A percentile compares a stretch with the other conserved stretches of the same genome.
phyloP scores from a whole-genome alignment of 805 yeast species.

The Pichia manshurica region DNA sequence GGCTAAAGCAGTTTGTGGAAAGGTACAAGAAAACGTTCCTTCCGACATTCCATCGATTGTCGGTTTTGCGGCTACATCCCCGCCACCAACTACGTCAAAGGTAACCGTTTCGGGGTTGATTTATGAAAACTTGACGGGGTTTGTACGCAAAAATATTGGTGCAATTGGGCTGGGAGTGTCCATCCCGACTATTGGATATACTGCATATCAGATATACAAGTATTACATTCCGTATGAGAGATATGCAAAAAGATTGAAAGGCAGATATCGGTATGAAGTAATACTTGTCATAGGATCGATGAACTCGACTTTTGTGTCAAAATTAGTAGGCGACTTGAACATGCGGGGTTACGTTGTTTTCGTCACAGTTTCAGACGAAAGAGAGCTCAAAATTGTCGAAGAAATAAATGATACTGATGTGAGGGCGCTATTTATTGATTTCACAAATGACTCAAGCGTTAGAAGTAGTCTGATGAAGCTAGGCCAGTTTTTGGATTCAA shows the following conservation, averaged over 20 bases:
- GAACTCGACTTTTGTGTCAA: conserved; percentile 62
- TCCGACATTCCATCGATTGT: neutral
- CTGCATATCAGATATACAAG: conserved; percentile 8
- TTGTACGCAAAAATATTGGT: conserved; percentile 1
- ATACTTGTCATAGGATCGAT: conserved; percentile 73
- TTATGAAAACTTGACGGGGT: neutral
- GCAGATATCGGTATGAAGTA: conserved; percentile 74
- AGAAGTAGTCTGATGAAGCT: conserved; percentile 46
- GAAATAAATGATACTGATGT: conserved; percentile 64
- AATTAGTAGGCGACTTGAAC: conserved; percentile 68
- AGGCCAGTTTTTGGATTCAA: conserved; percentile 38
- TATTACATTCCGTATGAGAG: conserved; percentile 27
- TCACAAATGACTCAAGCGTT: conserved; percentile 35
- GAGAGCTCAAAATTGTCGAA: conserved; percentile 46
- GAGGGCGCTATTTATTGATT: conserved; percentile 54
- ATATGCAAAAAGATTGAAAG: conserved; percentile 54
- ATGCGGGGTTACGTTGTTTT: conserved; percentile 77
- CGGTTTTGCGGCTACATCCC: neutral
- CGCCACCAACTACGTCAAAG: conserved; percentile 4
- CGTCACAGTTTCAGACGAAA: conserved; percentile 62
- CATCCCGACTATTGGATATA: conserved; percentile 7
- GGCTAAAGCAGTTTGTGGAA: neutral
- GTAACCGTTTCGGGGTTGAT: neutral
- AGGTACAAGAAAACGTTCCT: conserved; percentile 2
- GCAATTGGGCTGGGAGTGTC: conserved; percentile 11